Evolutionary conservation across 1,139 yeast species (phyloP).

Genomic region (Scheffersomyces insectosa): DNA sequence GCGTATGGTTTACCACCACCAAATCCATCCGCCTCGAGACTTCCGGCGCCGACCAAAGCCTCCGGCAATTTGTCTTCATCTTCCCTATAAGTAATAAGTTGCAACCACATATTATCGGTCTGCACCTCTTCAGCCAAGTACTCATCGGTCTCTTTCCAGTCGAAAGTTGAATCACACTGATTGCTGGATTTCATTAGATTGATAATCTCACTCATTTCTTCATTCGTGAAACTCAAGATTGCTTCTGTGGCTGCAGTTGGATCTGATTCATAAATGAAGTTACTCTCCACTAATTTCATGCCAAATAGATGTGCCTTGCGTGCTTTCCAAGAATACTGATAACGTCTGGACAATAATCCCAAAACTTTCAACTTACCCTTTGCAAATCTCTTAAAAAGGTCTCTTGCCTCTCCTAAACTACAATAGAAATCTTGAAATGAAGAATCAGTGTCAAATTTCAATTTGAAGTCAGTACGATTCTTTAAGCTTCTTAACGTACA

Average conservation of each 20-base stretch:
- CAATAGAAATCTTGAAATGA: not conserved
- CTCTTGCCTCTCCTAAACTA: not conserved
- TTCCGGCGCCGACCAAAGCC: too few relatives aligned
- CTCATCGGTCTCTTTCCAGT: constrained; percentile 5
- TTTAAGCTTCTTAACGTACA: constrained; percentile 1
- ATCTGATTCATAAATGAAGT: not conserved
- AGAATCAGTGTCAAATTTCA: constrained; percentile 4
- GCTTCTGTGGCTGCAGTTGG: not conserved
- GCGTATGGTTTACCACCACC: not conserved
- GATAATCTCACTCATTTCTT: not conserved
- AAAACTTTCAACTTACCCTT: not conserved
- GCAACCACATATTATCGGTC: not conserved
- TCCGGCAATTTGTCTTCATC: not conserved
- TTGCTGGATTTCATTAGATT: not conserved
- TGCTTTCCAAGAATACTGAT: constrained; percentile 13
- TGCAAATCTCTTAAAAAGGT: not conserved
- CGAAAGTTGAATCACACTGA: constrained; percentile 3
- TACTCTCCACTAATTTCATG: not conserved
- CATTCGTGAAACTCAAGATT: not conserved
- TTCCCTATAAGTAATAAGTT: not conserved
- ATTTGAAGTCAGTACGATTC: constrained; percentile 1
- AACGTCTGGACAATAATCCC: constrained; percentile 9
- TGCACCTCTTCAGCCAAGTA: constrained; percentile 18
- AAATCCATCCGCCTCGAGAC: too few relatives aligned
- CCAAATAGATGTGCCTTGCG: constrained; percentile 3